Conservation (phyloP, 441 rosid genomes). For the Bruguiera hainesii region DNA sequence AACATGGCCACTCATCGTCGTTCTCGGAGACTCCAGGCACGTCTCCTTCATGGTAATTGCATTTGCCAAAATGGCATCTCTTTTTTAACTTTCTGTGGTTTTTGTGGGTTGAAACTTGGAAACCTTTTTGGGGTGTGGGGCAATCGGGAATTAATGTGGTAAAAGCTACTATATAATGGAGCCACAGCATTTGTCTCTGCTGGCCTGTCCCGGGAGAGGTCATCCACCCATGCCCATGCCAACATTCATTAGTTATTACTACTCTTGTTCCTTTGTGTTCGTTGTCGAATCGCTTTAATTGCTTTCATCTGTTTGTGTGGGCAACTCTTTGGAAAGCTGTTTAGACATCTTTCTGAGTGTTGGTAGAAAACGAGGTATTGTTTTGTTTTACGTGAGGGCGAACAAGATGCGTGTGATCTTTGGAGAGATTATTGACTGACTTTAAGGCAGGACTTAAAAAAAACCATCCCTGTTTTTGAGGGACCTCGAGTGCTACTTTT, state of each 20-base stretch:
- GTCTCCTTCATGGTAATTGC: conserved; percentile 68
- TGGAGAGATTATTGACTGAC: not conserved
- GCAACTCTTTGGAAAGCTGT: not conserved
- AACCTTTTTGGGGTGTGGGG: not conserved
- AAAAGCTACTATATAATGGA: too few relatives aligned
- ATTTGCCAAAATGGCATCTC: not conserved
- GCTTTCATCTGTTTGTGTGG: too few relatives aligned
- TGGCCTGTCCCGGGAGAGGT: too few relatives aligned
- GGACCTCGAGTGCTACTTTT: conserved; percentile 31
- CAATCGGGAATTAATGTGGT: too few relatives aligned
- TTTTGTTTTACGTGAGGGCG: not conserved
- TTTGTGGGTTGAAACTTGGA: not conserved
- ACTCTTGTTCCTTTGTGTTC: too few relatives aligned
- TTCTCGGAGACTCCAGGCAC: conserved; percentile 62
- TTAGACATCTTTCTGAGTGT: not conserved
- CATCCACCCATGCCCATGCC: too few relatives aligned
- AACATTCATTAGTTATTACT: too few relatives aligned
- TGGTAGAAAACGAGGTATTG: not conserved
- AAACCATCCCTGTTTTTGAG: conserved; percentile 27
- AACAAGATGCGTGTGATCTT: not conserved
- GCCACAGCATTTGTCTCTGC: too few relatives aligned
- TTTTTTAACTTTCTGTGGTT: not conserved
- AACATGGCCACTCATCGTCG: conserved; percentile 50
- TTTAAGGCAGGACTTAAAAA: not conserved
- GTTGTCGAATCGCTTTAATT: too few relatives aligned